A percentile compares a stretch with the other conserved stretches of the same genome.
phyloP scores from a whole-genome alignment of 1,284 basidiomycete species.

The Naganishia sp. region DNA sequence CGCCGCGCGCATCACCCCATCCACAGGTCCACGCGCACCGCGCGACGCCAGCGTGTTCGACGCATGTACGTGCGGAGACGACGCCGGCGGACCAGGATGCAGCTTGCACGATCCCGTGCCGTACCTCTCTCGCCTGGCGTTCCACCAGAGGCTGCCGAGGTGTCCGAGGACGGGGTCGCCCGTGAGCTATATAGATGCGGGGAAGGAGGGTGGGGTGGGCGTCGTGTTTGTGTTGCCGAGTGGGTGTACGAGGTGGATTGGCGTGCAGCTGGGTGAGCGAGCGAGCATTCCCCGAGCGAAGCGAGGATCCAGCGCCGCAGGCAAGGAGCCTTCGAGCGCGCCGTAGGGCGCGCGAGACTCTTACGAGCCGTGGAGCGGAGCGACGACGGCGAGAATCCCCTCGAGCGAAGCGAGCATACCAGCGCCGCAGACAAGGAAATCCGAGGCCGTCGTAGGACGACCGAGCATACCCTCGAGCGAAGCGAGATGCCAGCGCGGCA shows the following conservation, averaged over 20 bases:
- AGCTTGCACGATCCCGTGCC: slow-evolving; percentile 7
- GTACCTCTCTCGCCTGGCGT: slow-evolving; percentile 15
- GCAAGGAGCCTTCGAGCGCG: too few species aligned
- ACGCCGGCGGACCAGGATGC: slow-evolving; percentile 2
- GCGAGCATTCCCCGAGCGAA: neutral
- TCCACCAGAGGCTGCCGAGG: slow-evolving; percentile 7
- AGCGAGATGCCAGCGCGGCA: too few species aligned
- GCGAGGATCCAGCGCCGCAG: neutral
- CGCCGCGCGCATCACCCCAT: neutral
- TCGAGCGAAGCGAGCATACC: neutral
- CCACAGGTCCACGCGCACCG: neutral
- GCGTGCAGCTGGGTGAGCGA: slow-evolving; percentile 45
- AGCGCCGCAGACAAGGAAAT: too few species aligned
- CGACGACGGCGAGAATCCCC: neutral
- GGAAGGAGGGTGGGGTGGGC: slow-evolving; percentile 45
- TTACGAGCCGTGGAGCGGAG: too few species aligned
- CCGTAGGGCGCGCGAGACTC: too few species aligned
- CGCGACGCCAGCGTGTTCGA: slow-evolving; percentile 3
- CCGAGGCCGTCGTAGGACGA: too few species aligned
- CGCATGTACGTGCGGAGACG: neutral
- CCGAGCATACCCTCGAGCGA: too few species aligned
- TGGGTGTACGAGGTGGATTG: slow-evolving; percentile 50
- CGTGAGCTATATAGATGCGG: slow-evolving; percentile 47
- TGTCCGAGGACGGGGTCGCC: slow-evolving; percentile 45
- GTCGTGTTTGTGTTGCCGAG: slow-evolving; percentile 46